Evolutionary conservation across 2,329 filamentous ascomycete species (phyloP).

Genomic region (Dactylellina haptotyla): DNA sequence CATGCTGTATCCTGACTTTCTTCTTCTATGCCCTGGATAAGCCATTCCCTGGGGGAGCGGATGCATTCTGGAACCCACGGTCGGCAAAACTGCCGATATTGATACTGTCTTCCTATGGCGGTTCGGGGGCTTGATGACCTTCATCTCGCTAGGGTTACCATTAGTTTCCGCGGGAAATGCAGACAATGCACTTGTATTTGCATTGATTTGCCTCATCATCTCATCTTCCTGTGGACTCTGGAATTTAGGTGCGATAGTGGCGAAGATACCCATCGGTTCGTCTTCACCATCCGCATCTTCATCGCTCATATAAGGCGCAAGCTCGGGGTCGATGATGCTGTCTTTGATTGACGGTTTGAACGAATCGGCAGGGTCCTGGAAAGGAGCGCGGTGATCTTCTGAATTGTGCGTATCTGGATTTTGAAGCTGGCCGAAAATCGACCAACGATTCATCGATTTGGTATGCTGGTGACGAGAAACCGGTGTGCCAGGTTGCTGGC

Average conservation of each 20-base stretch:
- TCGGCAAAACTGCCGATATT: slow-evolving; percentile 35
- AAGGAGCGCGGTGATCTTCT: slow-evolving; percentile 84
- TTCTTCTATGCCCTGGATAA: slow-evolving; percentile 35
- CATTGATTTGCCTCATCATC: slow-evolving; percentile 42
- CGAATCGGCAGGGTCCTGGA: slow-evolving; percentile 78
- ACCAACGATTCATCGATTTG: slow-evolving; percentile 74
- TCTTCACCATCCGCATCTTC: slow-evolving; percentile 85
- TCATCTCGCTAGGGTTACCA: slow-evolving; percentile 22
- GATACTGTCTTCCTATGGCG: slow-evolving; percentile 52
- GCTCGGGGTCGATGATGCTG: slow-evolving; percentile 96
- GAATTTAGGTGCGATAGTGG: slow-evolving; percentile 68
- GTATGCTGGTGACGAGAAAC: slow-evolving; percentile 71
- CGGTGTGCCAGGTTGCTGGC: slow-evolving; percentile 58
- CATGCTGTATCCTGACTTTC: slow-evolving; percentile 51
- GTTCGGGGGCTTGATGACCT: slow-evolving; percentile 32
- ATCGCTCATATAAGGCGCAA: slow-evolving; percentile 95
- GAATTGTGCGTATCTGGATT: slow-evolving; percentile 71
- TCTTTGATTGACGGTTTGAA: slow-evolving; percentile 89
- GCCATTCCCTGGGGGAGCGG: slow-evolving; percentile 7
- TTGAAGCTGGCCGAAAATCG: slow-evolving; percentile 83
- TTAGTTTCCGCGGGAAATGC: neutral
- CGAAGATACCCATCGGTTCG: slow-evolving; percentile 88
- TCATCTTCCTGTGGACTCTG: slow-evolving; percentile 50
- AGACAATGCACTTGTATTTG: slow-evolving; percentile 38
- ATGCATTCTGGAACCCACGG: slow-evolving; percentile 26